phyloP scores from a whole-genome alignment of 331 rosid genomes.

The Arachis monticola region DNA sequence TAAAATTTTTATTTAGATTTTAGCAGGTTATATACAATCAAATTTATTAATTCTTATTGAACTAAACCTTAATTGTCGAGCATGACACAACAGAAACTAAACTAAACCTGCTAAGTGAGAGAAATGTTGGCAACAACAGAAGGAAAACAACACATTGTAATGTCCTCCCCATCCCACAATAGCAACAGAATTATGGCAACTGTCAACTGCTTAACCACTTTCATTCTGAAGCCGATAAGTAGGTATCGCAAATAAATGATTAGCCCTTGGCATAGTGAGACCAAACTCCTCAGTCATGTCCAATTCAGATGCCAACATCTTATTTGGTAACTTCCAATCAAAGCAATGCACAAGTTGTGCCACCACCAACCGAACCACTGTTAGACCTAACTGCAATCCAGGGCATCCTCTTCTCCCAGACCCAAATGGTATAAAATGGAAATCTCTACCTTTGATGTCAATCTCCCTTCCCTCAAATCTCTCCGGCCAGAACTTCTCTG shows the following conservation, averaged over 20 bases:
- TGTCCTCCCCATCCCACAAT: too few relatives aligned
- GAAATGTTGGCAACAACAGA: too few relatives aligned
- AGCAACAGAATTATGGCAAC: too few relatives aligned
- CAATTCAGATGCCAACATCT: conserved; percentile 43
- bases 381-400: conserved; percentile 52
- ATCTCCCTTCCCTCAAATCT: conserved; percentile 50
- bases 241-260: conserved; percentile 45
- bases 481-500: conserved; percentile 61
- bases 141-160: too few relatives aligned
- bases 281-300: conserved; percentile 70
- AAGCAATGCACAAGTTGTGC: conserved; percentile 50
- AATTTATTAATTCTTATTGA: too few relatives aligned
- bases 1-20: too few relatives aligned
- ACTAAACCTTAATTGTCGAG: too few relatives aligned
- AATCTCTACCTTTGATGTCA: conserved; percentile 54
- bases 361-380: conserved; percentile 40
- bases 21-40: too few relatives aligned
- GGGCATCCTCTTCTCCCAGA: conserved; percentile 71
- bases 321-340: conserved; percentile 61
- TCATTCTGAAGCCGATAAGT: conserved; percentile 38
- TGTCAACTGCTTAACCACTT: too few relatives aligned
- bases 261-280: conserved; percentile 53
- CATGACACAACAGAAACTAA: too few relatives aligned
- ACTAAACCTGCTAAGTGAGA: too few relatives aligned
- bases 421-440: conserved; percentile 62